Conservation (phyloP, 176 grass and related monocot species). For the maize (Zea mays) region Zm-B73-REFERENCE-NAM-5.0 NC_050099.1:187009501-187010000, state of each 20-base stretch:
- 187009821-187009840: constrained; percentile 91
- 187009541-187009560: too few species aligned
- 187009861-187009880: constrained; percentile 99
- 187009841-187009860: constrained; percentile 88
- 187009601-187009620: too few species aligned
- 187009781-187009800: constrained; percentile 90
- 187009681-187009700: constrained; percentile 27
- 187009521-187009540: too few species aligned
- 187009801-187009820: constrained; percentile 95
- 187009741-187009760: constrained; percentile 55
- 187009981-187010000: constrained; percentile 11
- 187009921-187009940: neutral
- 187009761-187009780: constrained; percentile 90
- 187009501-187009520: too few species aligned
- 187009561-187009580: too few species aligned
- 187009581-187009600: too few species aligned
- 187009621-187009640: neutral
- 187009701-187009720: constrained; percentile 23
- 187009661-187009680: neutral
- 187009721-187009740: constrained; percentile 46
- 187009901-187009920: constrained; percentile 57
- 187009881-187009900: constrained; percentile 92
- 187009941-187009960: neutral
- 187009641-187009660: constrained; percentile 5
- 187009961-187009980: constrained; percentile 12